phyloP scores from a whole-genome alignment of 306 rosid genomes.

The Nissolia schottii region DNA sequence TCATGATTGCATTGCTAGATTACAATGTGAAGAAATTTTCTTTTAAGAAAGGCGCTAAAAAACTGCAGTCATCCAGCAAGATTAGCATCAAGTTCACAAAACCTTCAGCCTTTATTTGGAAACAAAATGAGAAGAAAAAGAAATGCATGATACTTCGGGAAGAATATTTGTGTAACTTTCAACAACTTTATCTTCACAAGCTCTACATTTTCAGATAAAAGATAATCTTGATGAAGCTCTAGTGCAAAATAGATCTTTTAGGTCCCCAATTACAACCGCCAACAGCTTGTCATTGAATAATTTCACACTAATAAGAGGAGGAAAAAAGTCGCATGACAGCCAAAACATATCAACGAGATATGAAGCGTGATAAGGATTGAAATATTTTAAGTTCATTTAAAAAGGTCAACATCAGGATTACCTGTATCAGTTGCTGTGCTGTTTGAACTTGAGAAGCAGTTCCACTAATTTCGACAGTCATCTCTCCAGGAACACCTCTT shows the following conservation, averaged over 20 bases:
- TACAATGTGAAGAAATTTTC: too few species aligned
- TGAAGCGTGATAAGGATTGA: not conserved
- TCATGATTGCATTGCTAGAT: constrained; percentile 12
- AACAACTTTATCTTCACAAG: not conserved
- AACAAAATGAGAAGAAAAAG: not conserved
- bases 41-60: too few species aligned
- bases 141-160: not conserved
- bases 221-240: not conserved
- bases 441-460: constrained; percentile 92
- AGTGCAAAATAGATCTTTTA: not conserved
- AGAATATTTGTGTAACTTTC: not conserved
- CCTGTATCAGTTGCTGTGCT: constrained; percentile 98
- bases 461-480: constrained; percentile 98
- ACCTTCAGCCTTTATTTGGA: not conserved
- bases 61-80: not conserved
- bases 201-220: not conserved
- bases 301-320: not conserved
- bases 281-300: constrained; percentile 3
- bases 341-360: not conserved
- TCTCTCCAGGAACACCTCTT: constrained; percentile 96
- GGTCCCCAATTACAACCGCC: not conserved
- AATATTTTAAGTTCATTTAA: not conserved
- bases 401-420: constrained; percentile 28
- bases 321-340: not conserved
- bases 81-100: not conserved